phyloP scores from a whole-genome alignment of 2,329 filamentous ascomycete species.

The Epichloe gansuensis region DNA sequence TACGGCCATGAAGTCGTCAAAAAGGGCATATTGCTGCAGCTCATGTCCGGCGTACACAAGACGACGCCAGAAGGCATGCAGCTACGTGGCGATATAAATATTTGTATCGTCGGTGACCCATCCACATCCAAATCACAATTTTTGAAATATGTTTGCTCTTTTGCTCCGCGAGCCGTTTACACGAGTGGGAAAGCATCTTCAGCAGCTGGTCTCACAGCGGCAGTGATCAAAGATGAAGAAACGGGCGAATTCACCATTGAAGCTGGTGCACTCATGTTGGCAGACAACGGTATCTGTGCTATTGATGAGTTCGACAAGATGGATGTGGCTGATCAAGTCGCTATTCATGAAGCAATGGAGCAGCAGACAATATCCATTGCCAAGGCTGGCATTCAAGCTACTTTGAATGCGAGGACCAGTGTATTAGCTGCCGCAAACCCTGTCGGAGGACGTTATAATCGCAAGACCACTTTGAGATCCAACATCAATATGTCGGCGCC shows the following conservation, averaged over 20 bases:
- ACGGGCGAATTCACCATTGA: slow-evolving; percentile 98
- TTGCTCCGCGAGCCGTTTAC: slow-evolving; percentile 93
- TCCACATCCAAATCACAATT: slow-evolving; percentile 98
- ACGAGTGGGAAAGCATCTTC: slow-evolving; percentile 97
- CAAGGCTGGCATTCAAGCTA: slow-evolving; percentile 96
- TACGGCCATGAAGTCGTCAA: slow-evolving; percentile 97
- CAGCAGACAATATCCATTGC: slow-evolving; percentile 99
- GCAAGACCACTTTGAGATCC: slow-evolving; percentile 80
- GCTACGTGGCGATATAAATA: slow-evolving; percentile 93
- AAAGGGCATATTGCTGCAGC: slow-evolving; percentile 84
- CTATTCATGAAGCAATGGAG: slow-evolving; percentile 99
- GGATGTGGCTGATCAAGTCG: slow-evolving; percentile 93
- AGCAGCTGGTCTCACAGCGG: slow-evolving; percentile 90
- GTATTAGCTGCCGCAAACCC: slow-evolving; percentile 96
- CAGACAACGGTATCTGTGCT: slow-evolving; percentile 91
- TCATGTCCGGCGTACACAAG: slow-evolving; percentile 94
- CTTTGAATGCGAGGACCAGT: slow-evolving; percentile 85
- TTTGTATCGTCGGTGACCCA: slow-evolving; percentile 94
- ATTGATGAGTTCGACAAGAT: slow-evolving; percentile 99
- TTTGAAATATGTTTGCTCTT: slow-evolving; percentile 92
- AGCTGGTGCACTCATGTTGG: slow-evolving; percentile 93
- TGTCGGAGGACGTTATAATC: slow-evolving; percentile 91
- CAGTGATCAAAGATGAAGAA: slow-evolving; percentile 95
- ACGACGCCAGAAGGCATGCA: slow-evolving; percentile 88
- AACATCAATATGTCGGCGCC: slow-evolving; percentile 99